phyloP scores from a whole-genome alignment of 164 flowering plant species.

The Vitis cinerea region DNA sequence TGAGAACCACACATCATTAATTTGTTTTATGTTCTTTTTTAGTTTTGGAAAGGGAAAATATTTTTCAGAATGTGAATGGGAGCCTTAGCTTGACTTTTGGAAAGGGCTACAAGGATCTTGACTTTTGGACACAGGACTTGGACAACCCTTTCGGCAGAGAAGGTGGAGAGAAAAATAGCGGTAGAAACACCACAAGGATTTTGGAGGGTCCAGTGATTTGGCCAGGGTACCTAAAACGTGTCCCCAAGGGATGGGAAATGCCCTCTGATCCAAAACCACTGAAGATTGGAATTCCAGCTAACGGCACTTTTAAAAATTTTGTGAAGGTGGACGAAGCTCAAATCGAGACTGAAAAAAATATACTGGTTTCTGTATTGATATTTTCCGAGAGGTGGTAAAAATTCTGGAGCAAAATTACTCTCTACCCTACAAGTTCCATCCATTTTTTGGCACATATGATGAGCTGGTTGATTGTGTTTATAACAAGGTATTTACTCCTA shows the following conservation, averaged over 20 bases:
- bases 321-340: constrained; percentile 24
- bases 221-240: constrained; percentile 27
- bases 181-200: neutral
- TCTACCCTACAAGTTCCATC: constrained; percentile 25
- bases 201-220: constrained; percentile 26
- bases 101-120: constrained; percentile 26
- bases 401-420: constrained; percentile 27
- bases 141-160: neutral
- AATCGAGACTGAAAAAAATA: neutral
- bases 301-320: constrained; percentile 34
- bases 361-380: constrained; percentile 53
- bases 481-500: constrained; percentile 29
- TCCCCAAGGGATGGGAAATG: constrained; percentile 55
- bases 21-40: too few relatives aligned
- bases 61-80: too few relatives aligned
- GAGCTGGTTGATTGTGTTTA: constrained; percentile 31
- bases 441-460: constrained; percentile 27
- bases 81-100: too few relatives aligned
- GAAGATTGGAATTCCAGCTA: constrained; percentile 51
- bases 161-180: neutral
- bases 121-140: constrained; percentile 21
- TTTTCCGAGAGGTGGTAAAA: constrained; percentile 31
- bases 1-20: too few relatives aligned
- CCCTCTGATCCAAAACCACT: constrained; percentile 31
- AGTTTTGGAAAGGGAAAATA: too few relatives aligned